These are phyloP conservation scores for Marasmius oreades DNA, from an alignment of 1,284 basidiomycete species.

Conservation along the genomic window DNA sequence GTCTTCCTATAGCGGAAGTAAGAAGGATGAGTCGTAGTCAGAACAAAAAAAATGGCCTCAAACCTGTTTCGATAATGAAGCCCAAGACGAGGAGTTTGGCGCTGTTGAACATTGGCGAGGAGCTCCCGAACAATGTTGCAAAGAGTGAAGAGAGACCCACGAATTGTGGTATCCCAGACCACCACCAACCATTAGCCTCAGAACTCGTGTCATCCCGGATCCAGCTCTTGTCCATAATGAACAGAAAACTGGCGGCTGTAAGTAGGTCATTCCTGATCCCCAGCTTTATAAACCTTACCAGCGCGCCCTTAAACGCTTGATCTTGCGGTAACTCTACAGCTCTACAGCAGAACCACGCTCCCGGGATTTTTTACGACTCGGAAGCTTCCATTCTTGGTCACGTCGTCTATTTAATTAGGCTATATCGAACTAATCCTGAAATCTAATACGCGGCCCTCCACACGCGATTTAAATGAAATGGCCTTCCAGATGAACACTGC, in stretches of 20 bases:
- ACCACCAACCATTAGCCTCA: not conserved
- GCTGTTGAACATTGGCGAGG: conserved; percentile 26
- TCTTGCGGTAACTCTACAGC: too few species aligned
- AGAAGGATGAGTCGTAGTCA: not conserved
- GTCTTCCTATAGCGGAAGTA: conserved; percentile 25
- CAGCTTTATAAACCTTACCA: too few species aligned
- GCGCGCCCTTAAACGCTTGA: too few species aligned
- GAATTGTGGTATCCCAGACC: conserved; percentile 9
- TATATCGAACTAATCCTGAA: not conserved
- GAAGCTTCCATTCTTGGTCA: not conserved
- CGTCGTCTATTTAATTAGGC: not conserved
- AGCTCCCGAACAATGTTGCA: conserved; percentile 24
- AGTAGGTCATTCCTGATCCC: too few species aligned
- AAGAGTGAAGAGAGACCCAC: conserved; percentile 24
- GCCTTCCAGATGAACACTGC: too few species aligned
- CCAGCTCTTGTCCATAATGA: not conserved
- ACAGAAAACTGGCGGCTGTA: not conserved
- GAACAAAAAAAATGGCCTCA: not conserved
- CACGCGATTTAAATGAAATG: not conserved
- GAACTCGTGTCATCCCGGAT: not conserved
- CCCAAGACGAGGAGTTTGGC: conserved; percentile 39
- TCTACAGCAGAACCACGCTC: not conserved
- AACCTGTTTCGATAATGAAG: conserved; percentile 35
- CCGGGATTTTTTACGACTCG: too few species aligned
- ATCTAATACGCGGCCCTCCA: not conserved